Evolutionary conservation across 164 flowering plant species (phyloP).

Genomic region (Magnolia sinica): DNA sequence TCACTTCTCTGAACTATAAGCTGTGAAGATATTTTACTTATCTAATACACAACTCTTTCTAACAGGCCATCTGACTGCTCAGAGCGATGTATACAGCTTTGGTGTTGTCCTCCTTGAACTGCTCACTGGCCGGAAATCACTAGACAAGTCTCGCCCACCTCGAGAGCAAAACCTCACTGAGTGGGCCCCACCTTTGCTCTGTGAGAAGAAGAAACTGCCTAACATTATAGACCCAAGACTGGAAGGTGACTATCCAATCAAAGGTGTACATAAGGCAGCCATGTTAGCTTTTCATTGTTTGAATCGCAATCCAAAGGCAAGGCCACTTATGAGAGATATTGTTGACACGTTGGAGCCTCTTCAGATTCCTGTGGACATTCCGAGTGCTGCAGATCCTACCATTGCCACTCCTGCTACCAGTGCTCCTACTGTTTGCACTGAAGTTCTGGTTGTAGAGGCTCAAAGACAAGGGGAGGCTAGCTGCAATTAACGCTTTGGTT

Average conservation of each 20-base stretch:
- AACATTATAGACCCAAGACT: conserved; percentile 72
- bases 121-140: conserved; percentile 69
- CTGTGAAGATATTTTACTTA: no score
- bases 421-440: background rate
- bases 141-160: conserved; percentile 67
- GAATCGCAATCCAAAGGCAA: conserved; percentile 74
- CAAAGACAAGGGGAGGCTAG: background rate
- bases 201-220: conserved; percentile 64
- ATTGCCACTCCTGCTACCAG: background rate
- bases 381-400: background rate
- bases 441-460: background rate
- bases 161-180: conserved; percentile 75
- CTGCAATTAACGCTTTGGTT: background rate
- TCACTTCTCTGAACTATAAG: no score
- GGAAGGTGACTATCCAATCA: conserved; percentile 65
- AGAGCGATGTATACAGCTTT: conserved; percentile 82
- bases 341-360: conserved; percentile 86
- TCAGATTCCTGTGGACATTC: conserved; percentile 24
- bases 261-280: conserved; percentile 79
- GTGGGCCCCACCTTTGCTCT: conserved; percentile 79
- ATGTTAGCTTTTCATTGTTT: conserved; percentile 89
- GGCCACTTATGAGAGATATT: conserved; percentile 86
- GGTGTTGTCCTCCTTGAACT: conserved; percentile 87
- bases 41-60: background rate
- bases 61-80: conserved; percentile 72